phyloP scores from a whole-genome alignment of 495 filamentous ascomycete species.

The Chaetomium fimeti region DNA sequence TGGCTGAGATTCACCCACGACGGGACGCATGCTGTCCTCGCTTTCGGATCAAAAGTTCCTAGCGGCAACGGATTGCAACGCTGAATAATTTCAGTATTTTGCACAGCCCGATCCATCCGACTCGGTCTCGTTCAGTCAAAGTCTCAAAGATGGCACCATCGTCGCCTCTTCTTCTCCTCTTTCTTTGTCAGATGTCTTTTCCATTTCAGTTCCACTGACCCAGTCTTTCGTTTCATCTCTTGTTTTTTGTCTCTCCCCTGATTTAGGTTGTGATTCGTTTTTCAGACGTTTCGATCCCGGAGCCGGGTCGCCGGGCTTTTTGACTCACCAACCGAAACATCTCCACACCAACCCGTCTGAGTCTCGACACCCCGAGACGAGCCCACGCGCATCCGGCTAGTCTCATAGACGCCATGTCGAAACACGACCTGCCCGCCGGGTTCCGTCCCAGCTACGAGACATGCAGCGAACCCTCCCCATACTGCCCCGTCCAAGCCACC shows the following conservation, averaged over 20 bases:
- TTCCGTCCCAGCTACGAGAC: slow-evolving; percentile 35
- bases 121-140: background rate
- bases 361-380: too few species aligned
- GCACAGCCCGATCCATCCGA: slow-evolving; percentile 5
- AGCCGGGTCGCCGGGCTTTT: too few species aligned
- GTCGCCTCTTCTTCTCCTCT: background rate
- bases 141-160: slow-evolving; percentile 6
- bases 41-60: background rate
- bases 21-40: background rate
- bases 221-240: background rate
- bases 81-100: background rate
- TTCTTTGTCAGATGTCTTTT: background rate
- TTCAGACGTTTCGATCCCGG: background rate
- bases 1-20: background rate
- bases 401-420: slow-evolving; percentile 18
- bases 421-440: slow-evolving; percentile 17
- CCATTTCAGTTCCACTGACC: background rate
- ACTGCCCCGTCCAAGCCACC: slow-evolving; percentile 59
- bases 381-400: too few species aligned
- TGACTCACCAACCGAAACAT: too few species aligned
- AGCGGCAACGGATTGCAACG: slow-evolving; percentile 4
- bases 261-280: background rate
- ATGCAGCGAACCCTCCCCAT: slow-evolving; percentile 48
- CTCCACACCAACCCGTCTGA: too few species aligned
- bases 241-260: background rate